A percentile compares a stretch with the other conserved stretches of the same genome.
These are phyloP conservation scores for Mycena kentingensis DNA, from an alignment of 768 basidiomycete genomes.

Conservation along the genomic window DNA sequence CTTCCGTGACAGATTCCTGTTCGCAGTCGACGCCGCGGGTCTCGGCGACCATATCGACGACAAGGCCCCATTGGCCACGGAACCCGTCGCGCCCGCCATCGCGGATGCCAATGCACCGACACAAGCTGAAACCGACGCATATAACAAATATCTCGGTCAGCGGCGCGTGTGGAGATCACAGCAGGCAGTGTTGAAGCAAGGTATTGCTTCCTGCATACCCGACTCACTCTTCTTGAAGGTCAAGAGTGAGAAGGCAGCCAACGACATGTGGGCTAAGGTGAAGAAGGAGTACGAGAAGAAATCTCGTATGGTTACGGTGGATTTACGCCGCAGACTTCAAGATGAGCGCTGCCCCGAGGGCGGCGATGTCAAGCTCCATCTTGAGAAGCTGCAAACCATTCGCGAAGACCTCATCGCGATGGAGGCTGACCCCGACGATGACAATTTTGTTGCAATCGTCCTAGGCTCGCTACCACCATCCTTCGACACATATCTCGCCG, in stretches of 20 bases:
- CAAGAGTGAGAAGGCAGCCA: conserved; percentile 3
- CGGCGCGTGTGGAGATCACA: conserved; percentile 12
- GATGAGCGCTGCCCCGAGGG: conserved; percentile 22
- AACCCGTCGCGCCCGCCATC: too few relatives aligned
- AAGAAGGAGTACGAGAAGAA: conserved; percentile 20
- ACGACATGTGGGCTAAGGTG: conserved; percentile 23
- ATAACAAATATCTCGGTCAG: too few relatives aligned
- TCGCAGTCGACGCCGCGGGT: too few relatives aligned
- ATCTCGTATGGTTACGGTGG: conserved; percentile 18
- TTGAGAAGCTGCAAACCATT: not conserved
- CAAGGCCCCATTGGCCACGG: too few relatives aligned
- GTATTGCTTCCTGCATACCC: conserved; percentile 22
- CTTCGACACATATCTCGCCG: not conserved
- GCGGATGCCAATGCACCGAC: too few relatives aligned
- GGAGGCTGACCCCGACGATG: not conserved
- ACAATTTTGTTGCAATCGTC: not conserved
- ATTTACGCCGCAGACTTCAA: conserved; percentile 24
- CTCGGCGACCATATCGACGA: too few relatives aligned
- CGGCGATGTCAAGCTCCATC: conserved; percentile 18
- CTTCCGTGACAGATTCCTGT: too few relatives aligned
- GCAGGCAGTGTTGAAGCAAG: conserved; percentile 23
- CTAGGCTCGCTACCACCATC: not conserved
- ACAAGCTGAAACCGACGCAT: too few relatives aligned
- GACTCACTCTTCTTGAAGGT: conserved; percentile 27
- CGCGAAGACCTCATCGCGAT: not conserved